A percentile compares a stretch with the other conserved stretches of the same genome.
These are phyloP conservation scores for Cucurbita ficifolia DNA, from an alignment of 306 rosid genomes.

Conservation along the genomic window DNA sequence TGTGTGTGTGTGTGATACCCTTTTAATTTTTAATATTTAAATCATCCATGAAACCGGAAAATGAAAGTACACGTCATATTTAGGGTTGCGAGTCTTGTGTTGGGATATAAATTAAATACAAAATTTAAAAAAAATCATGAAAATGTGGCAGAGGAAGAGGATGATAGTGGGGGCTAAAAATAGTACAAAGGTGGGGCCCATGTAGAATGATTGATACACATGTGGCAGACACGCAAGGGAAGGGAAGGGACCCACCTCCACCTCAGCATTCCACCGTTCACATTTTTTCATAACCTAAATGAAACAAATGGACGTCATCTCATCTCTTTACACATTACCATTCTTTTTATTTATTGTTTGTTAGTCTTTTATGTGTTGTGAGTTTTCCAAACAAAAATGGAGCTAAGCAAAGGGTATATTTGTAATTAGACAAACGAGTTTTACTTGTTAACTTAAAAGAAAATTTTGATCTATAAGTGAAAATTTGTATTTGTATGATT, in stretches of 20 bases:
- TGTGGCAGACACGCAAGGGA: slow-evolving; percentile 5
- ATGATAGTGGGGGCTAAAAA: neutral
- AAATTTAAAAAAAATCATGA: neutral
- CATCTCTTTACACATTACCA: no score
- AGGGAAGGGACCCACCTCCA: neutral
- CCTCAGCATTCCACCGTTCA: neutral
- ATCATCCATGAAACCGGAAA: neutral
- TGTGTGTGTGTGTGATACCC: no score
- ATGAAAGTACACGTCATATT: no score
- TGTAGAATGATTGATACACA: neutral
- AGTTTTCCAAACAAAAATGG: no score
- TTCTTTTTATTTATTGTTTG: no score
- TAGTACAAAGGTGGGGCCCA: neutral
- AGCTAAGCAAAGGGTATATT: no score
- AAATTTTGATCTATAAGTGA: neutral
- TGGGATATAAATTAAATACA: neutral
- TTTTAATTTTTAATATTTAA: neutral
- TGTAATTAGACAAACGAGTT: no score
- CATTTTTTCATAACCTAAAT: no score
- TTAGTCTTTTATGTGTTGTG: no score
- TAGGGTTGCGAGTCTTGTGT: neutral
- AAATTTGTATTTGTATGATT: neutral
- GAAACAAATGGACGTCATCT: no score
- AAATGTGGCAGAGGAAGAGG: neutral
- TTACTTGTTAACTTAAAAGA: no score